Percentiles rank a stretch among this genome's conserved stretches.
Conservation (phyloP, 176 grass and related monocot species). For the Musa troglodytarum region DNA sequence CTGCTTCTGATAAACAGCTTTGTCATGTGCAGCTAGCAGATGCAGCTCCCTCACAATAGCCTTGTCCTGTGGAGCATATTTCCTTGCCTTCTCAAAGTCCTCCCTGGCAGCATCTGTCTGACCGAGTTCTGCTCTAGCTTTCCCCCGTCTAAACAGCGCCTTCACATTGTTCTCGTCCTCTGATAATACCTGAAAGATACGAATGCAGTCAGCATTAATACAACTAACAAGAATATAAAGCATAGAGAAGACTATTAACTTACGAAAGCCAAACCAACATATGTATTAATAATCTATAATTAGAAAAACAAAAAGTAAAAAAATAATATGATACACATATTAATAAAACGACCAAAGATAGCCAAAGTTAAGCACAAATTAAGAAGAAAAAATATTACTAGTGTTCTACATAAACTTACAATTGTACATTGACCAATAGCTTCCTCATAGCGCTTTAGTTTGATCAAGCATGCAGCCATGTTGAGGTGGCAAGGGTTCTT, state of each 20-base stretch:
- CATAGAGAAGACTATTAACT: too few species aligned
- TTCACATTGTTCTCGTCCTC: constrained; percentile 87
- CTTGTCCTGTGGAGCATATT: constrained; percentile 54
- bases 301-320: too few species aligned
- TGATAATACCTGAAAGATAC: constrained; percentile 47
- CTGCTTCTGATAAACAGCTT: constrained; percentile 73
- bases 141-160: constrained; percentile 80
- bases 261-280: not conserved
- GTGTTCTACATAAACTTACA: constrained; percentile 29
- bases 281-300: too few species aligned
- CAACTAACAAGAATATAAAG: not conserved
- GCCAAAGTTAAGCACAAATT: not conserved
- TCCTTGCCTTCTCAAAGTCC: constrained; percentile 74
- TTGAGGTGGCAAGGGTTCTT: constrained; percentile 97
- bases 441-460: constrained; percentile 62
- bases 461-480: constrained; percentile 80
- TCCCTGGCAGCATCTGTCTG: constrained; percentile 73
- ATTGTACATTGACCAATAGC: constrained; percentile 76
- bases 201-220: not conserved
- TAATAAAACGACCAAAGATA: not conserved
- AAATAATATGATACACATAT: too few species aligned
- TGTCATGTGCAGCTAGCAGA: constrained; percentile 54
- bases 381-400: not conserved
- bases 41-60: constrained; percentile 53
- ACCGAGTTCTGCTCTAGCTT: constrained; percentile 75